A percentile compares a stretch with the other conserved stretches of the same genome.
Evolutionary conservation across 2,329 filamentous ascomycete species (phyloP).

Genomic region (Macrophomina pseudophaseolina): DNA sequence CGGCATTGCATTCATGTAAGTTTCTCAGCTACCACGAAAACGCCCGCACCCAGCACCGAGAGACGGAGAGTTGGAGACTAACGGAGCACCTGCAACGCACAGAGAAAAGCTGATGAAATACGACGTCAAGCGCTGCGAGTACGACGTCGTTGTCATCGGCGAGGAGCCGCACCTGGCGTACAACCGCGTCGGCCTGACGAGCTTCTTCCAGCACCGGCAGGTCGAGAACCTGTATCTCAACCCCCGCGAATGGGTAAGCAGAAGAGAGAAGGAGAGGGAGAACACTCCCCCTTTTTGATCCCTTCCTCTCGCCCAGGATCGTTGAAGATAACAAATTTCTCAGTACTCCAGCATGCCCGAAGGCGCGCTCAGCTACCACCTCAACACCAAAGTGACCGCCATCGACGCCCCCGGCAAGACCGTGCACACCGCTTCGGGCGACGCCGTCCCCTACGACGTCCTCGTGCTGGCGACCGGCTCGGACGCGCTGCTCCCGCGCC

Average conservation of each 20-base stretch:
- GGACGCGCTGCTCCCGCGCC: conserved; percentile 73
- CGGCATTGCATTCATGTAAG: conserved; percentile 84
- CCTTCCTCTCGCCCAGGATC: not conserved
- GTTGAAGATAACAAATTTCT: not conserved
- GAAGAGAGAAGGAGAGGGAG: no score
- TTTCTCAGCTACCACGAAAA: conserved; percentile 29
- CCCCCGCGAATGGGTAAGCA: conserved; percentile 74
- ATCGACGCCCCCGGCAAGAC: conserved; percentile 69
- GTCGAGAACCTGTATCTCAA: conserved; percentile 91
- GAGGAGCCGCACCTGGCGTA: conserved; percentile 89
- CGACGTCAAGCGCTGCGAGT: conserved; percentile 75
- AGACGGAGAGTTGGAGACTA: no score
- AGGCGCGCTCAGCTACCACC: conserved; percentile 72
- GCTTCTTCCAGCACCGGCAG: conserved; percentile 84
- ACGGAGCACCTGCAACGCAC: not conserved
- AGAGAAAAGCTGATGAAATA: conserved; percentile 90
- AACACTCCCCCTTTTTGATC: not conserved
- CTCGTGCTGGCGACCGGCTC: conserved; percentile 87
- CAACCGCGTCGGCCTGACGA: conserved; percentile 87
- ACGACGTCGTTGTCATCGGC: conserved; percentile 82
- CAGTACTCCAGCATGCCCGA: conserved; percentile 71
- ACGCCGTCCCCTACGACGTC: conserved; percentile 75
- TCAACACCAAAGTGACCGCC: conserved; percentile 75
- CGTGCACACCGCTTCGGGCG: conserved; percentile 72
- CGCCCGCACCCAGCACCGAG: no score